These are phyloP conservation scores for Lactarius hatsudake DNA, from an alignment of 768 basidiomycete genomes.

Conservation along the genomic window DNA sequence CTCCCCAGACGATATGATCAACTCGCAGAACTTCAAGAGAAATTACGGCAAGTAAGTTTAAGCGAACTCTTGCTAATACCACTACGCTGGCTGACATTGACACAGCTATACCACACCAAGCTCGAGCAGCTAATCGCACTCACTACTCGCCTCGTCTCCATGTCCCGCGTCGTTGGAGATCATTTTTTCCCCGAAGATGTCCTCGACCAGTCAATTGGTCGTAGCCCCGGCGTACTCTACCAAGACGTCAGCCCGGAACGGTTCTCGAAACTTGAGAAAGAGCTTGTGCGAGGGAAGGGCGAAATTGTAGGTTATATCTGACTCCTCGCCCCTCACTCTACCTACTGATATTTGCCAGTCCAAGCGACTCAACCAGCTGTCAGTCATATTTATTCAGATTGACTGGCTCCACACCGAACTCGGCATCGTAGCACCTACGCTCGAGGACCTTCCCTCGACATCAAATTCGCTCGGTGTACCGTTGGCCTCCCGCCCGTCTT, in stretches of 20 bases:
- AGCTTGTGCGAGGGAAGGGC: slow-evolving; percentile 79
- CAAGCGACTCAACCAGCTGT: slow-evolving; percentile 65
- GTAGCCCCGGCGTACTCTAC: slow-evolving; percentile 39
- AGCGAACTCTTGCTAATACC: slow-evolving; percentile 27
- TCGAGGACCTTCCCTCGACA: slow-evolving; percentile 45
- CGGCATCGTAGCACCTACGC: slow-evolving; percentile 61
- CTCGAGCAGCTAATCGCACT: slow-evolving; percentile 72
- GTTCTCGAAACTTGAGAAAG: slow-evolving; percentile 78
- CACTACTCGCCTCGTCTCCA: slow-evolving; percentile 57
- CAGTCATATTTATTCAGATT: slow-evolving; percentile 65
- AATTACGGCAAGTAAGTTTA: slow-evolving; percentile 65
- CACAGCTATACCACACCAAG: slow-evolving; percentile 71
- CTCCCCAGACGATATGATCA: slow-evolving; percentile 71
- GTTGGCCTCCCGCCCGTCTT: slow-evolving; percentile 34
- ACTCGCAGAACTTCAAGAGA: slow-evolving; percentile 71
- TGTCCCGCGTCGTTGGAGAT: slow-evolving; percentile 59
- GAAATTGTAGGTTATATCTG: slow-evolving; percentile 62
- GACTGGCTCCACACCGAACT: slow-evolving; percentile 84
- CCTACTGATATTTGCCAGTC: slow-evolving; percentile 39
- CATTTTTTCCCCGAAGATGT: slow-evolving; percentile 59
- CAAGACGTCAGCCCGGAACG: slow-evolving; percentile 79
- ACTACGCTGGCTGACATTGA: slow-evolving; percentile 5
- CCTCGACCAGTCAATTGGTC: slow-evolving; percentile 43
- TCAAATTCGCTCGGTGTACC: slow-evolving; percentile 30
- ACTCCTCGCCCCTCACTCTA: slow-evolving; percentile 4